Conservation (phyloP, 768 basidiomycete genomes). For the Rhodotorula kratochvilovae region DNA sequence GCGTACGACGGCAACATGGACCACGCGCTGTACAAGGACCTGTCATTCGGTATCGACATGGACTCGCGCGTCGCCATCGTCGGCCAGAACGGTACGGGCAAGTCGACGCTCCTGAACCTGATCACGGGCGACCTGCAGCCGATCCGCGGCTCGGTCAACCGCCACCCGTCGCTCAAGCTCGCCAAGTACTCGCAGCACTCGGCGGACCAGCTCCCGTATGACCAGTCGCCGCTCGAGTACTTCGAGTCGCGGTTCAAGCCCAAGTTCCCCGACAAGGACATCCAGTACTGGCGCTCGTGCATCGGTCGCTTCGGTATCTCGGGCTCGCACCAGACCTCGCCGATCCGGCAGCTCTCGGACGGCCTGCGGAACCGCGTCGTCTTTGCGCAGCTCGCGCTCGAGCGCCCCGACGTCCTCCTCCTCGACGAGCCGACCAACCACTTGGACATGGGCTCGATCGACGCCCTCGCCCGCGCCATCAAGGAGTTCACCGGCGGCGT, state of each 20-base stretch:
- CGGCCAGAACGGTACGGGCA: constrained; percentile 91
- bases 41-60: constrained; percentile 99
- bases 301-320: constrained; percentile 93
- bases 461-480: constrained; percentile 89
- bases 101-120: constrained; percentile 84
- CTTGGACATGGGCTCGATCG: constrained; percentile 96
- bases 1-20: constrained; percentile 84
- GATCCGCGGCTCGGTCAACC: constrained; percentile 75
- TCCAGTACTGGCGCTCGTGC: constrained; percentile 89
- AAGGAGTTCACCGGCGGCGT: constrained; percentile 97
- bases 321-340: constrained; percentile 85
- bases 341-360: constrained; percentile 91
- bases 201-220: constrained; percentile 95
- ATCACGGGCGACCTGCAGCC: constrained; percentile 80
- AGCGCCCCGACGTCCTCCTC: constrained; percentile 71
- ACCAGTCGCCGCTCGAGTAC: constrained; percentile 84
- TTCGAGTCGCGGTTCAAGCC: constrained; percentile 72
- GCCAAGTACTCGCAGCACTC: constrained; percentile 97
- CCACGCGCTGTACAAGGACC: constrained; percentile 78
- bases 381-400: constrained; percentile 93
- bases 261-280: constrained; percentile 91
- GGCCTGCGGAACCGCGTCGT: constrained; percentile 93
- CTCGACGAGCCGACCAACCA: constrained; percentile 93
- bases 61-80: constrained; percentile 92
- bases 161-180: constrained; percentile 83